Base-by-base conservation (phyloP, 2,329 filamentous ascomycete species). In the Penicillium sp. region DNA sequence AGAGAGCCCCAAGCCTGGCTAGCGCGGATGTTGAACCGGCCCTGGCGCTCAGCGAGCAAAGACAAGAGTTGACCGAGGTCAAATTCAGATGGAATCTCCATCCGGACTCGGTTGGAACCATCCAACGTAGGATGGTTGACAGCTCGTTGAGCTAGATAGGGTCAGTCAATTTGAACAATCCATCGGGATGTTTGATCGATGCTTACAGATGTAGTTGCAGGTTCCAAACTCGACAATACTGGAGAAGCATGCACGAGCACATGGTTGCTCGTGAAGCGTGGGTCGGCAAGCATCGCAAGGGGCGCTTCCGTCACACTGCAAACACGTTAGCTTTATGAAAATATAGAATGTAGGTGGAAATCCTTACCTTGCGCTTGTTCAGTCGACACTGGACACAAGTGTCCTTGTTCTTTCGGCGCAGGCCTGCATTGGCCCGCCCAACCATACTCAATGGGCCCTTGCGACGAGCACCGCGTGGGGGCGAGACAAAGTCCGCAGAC, bases 171-270 rank as follows among this genome's bases (percentile, higher is more conserved):
- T 20, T 11, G 16, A 26, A 10, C 29, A 20, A 52, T 29, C 31
- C 16, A 31, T 22, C 14, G 32, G 57, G 14, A 58, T 53, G 29
- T 29, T 46, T n/a, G 2, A 13, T 10, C 13, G 5, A 26, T 26
- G 40, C 73, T 52, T 69, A 78, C 76, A 78, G 47, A 78, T 74
- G 55, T 77, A 77, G 55, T 79, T 78, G 63, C 74, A 77, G 5
- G 75, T 76, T 39, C 75, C 76, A 39, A 72, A 74, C 56, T 76
- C 73, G 24, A 78, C 73, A 50, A 78, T 74, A 50, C 72, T 76
- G 20, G 74, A 69, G 55, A 79, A 79, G 56, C 76, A 75, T 29
- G 76, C 75, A 31, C 69, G 71, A 8, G 74, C 74, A 58, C 76
- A 79, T 11, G 76, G 75, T 51, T 77, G 75, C 50, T 76, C 73